Evolutionary conservation across 768 basidiomycete genomes (phyloP).

Genomic region (Royoungia palumana): DNA sequence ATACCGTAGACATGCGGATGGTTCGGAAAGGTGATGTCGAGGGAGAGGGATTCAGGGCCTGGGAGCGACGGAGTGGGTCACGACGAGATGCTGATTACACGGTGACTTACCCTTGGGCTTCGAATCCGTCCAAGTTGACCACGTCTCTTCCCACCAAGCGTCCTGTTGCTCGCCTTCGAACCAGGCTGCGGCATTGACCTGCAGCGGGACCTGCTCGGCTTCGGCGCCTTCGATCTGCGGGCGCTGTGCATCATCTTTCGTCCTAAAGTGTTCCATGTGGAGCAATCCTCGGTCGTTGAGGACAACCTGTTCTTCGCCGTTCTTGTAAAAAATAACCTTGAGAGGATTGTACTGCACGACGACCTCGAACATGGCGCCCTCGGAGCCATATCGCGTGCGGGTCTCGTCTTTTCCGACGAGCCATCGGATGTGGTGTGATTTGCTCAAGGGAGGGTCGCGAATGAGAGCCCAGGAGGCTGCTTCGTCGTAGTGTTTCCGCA

Average conservation of each 20-base stretch:
- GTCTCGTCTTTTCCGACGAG: conserved; percentile 60
- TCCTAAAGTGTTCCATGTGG: conserved; percentile 98
- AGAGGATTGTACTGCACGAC: conserved; percentile 74
- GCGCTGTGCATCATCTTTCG: conserved; percentile 46
- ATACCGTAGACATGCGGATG: conserved; percentile 93
- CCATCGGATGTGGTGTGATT: conserved; percentile 51
- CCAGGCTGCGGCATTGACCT: conserved; percentile 62
- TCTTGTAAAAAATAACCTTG: conserved; percentile 64
- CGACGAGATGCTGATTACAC: not conserved
- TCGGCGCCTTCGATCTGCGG: conserved; percentile 38
- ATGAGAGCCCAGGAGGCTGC: conserved; percentile 87
- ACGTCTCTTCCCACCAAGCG: conserved; percentile 87
- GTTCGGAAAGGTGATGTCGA: conserved; percentile 92
- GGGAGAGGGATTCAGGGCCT: conserved; percentile 93
- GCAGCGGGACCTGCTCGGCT: conserved; percentile 51
- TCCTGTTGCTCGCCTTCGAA: conserved; percentile 87
- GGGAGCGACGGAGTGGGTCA: conserved; percentile 5
- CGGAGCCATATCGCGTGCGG: conserved; percentile 61
- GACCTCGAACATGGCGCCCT: conserved; percentile 60
- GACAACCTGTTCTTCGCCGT: conserved; percentile 80
- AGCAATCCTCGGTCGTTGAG: conserved; percentile 87
- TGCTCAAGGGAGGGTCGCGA: conserved; percentile 62
- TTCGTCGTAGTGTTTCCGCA: conserved; percentile 87
- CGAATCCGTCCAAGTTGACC: conserved; percentile 81
- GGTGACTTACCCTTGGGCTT: conserved; percentile 83